Percentiles rank a stretch among this genome's conserved stretches.
Evolutionary conservation across 2,329 filamentous ascomycete species (phyloP).

Genomic region (Macroventuria anomochaeta): DNA sequence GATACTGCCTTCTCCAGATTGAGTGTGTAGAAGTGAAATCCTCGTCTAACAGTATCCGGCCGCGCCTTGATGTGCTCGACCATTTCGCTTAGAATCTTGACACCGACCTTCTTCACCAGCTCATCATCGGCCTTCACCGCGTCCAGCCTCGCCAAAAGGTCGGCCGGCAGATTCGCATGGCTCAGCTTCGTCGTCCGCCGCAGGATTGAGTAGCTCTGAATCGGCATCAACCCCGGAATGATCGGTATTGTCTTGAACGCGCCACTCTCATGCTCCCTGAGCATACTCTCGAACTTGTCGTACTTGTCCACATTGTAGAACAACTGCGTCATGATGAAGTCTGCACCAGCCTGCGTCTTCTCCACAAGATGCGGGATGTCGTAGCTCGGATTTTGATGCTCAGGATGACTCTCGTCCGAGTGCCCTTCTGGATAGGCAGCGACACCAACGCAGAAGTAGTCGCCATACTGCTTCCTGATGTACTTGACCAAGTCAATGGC

Average conservation of each 20-base stretch:
- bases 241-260: constrained; percentile 87
- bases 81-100: constrained; percentile 84
- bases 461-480: constrained; percentile 82
- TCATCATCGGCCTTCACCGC: constrained; percentile 80
- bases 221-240: constrained; percentile 94
- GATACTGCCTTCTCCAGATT: constrained; percentile 96
- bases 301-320: constrained; percentile 93
- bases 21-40: constrained; percentile 97
- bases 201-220: constrained; percentile 96
- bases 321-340: constrained; percentile 98
- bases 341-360: constrained; percentile 88
- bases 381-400: constrained; percentile 67
- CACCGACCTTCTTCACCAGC: constrained; percentile 77
- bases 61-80: constrained; percentile 78
- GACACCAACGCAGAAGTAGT: constrained; percentile 96
- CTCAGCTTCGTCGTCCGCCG: constrained; percentile 93
- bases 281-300: constrained; percentile 74
- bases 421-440: constrained; percentile 96
- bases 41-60: constrained; percentile 55
- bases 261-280: constrained; percentile 83
- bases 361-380: constrained; percentile 90
- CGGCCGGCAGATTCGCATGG: constrained; percentile 79
- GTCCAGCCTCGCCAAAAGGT: constrained; percentile 73
- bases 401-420: constrained; percentile 86
- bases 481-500: constrained; percentile 89